phyloP scores from a whole-genome alignment of 2,329 filamentous ascomycete genomes.

The Coccinonectria pachysandricola region DNA sequence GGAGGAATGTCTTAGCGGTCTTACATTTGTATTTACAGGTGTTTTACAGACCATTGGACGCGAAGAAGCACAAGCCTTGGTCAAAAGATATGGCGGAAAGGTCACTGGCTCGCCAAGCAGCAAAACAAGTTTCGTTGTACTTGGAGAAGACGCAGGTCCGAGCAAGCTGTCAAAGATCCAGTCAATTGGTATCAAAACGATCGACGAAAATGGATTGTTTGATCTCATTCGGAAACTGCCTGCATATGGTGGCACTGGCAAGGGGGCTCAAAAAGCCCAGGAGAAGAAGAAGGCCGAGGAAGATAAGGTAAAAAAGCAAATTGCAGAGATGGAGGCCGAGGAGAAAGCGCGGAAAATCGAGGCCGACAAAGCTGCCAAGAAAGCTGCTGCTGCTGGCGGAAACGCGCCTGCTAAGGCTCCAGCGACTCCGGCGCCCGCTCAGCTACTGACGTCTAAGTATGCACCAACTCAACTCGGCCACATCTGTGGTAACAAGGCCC shows the following conservation, averaged over 20 bases:
- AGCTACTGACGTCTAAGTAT: constrained; percentile 92
- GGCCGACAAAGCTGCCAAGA: constrained; percentile 39
- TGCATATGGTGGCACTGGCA: constrained; percentile 76
- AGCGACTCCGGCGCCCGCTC: constrained; percentile 40
- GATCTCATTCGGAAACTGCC: constrained; percentile 73
- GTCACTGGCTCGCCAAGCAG: constrained; percentile 75
- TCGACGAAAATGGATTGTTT: constrained; percentile 87
- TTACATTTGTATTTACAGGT: constrained; percentile 93
- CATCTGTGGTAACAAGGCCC: constrained; percentile 88
- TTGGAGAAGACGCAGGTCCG: constrained; percentile 84
- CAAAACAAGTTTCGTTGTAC: constrained; percentile 88
- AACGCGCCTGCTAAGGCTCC: constrained; percentile 27
- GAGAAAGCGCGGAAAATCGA: constrained; percentile 52
- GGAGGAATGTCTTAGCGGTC: constrained; percentile 80
- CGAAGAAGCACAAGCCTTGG: constrained; percentile 73
- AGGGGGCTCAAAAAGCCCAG: constrained; percentile 74
- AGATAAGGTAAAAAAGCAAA: constrained; percentile 69
- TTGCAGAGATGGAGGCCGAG: constrained; percentile 75
- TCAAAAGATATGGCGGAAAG: constrained; percentile 92
- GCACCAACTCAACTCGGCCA: constrained; percentile 75
- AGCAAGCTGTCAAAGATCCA: constrained; percentile 85
- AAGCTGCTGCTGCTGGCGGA: constrained; percentile 20
- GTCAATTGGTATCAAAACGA: constrained; percentile 73
- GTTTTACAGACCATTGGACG: constrained; percentile 70
- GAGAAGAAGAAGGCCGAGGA: constrained; percentile 81